These are phyloP conservation scores for Polyplosphaeria fusca DNA, from an alignment of 495 filamentous ascomycete species.

Conservation along the genomic window DNA sequence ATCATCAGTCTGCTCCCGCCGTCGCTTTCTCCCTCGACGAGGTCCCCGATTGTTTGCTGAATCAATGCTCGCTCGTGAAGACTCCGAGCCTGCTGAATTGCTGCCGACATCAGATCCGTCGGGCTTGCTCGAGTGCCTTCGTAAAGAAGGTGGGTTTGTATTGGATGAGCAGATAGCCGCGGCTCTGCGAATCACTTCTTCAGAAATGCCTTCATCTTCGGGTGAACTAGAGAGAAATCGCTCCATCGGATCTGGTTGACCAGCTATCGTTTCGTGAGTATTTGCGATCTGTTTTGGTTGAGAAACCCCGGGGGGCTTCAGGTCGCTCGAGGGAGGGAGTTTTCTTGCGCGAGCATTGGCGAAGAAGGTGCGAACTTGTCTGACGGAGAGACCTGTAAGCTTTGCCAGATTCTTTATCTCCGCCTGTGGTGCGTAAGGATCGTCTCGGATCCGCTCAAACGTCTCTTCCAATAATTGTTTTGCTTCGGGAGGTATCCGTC, in stretches of 20 bases:
- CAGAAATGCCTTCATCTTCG: constrained; percentile 29
- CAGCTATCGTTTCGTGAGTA: too few relatives aligned
- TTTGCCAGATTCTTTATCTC: constrained; percentile 13
- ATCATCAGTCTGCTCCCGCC: constrained; percentile 8
- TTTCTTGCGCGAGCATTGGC: constrained; percentile 28
- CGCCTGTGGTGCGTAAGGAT: constrained; percentile 23
- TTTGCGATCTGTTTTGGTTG: background rate
- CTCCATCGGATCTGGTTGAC: constrained; percentile 26
- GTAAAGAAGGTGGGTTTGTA: background rate
- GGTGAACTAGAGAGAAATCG: constrained; percentile 30
- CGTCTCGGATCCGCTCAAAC: constrained; percentile 17
- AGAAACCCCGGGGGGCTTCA: background rate
- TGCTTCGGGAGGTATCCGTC: constrained; percentile 11
- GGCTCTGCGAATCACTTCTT: constrained; percentile 16
- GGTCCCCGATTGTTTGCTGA: constrained; percentile 20
- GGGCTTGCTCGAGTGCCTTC: background rate
- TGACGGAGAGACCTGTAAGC: constrained; percentile 12
- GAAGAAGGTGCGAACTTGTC: constrained; percentile 29
- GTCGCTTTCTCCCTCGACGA: constrained; percentile 24
- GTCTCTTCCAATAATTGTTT: constrained; percentile 19
- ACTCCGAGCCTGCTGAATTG: constrained; percentile 8
- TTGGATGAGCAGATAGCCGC: background rate
- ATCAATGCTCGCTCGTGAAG: constrained; percentile 25
- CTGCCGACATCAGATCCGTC: constrained; percentile 13
- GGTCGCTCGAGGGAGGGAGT: constrained; percentile 2